phyloP scores from a whole-genome alignment of 1,139 yeast genomes.

The Scheffersomyces segobiensis region DNA sequence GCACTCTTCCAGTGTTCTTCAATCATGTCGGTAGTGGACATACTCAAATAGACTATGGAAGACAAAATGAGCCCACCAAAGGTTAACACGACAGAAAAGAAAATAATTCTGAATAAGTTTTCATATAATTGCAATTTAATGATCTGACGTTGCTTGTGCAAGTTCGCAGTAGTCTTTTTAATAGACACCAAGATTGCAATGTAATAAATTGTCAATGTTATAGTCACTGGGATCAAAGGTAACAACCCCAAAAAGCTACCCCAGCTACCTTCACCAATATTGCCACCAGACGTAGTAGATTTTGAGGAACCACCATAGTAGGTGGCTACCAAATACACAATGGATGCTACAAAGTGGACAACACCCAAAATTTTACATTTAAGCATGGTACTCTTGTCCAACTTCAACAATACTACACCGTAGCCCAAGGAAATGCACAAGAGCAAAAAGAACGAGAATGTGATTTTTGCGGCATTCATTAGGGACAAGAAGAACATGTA shows the following conservation, averaged over 20 bases:
- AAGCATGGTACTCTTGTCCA: conserved; percentile 75
- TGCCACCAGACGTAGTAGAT: conserved; percentile 21
- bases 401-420: conserved; percentile 86
- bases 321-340: conserved; percentile 66
- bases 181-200: conserved; percentile 72
- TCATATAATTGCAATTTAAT: conserved; percentile 88
- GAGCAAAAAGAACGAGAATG: conserved; percentile 85
- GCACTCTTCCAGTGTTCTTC: conserved; percentile 92
- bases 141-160: conserved; percentile 85
- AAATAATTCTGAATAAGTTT: conserved; percentile 70
- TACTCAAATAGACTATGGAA: conserved; percentile 69
- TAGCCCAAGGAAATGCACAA: conserved; percentile 88
- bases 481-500: conserved; percentile 78
- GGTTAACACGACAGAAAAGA: conserved; percentile 57
- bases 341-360: conserved; percentile 67
- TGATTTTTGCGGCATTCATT: conserved; percentile 76
- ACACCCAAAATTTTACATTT: conserved; percentile 77
- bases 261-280: conserved; percentile 16
- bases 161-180: conserved; percentile 68
- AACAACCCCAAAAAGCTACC: conserved; percentile 30
- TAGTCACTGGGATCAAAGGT: conserved; percentile 67
- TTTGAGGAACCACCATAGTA: conserved; percentile 52
- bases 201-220: conserved; percentile 74
- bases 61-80: conserved; percentile 66
- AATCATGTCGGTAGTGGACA: conserved; percentile 72